phyloP scores from a whole-genome alignment of 768 basidiomycete genomes.

The Plicaturopsis crispa region DNA sequence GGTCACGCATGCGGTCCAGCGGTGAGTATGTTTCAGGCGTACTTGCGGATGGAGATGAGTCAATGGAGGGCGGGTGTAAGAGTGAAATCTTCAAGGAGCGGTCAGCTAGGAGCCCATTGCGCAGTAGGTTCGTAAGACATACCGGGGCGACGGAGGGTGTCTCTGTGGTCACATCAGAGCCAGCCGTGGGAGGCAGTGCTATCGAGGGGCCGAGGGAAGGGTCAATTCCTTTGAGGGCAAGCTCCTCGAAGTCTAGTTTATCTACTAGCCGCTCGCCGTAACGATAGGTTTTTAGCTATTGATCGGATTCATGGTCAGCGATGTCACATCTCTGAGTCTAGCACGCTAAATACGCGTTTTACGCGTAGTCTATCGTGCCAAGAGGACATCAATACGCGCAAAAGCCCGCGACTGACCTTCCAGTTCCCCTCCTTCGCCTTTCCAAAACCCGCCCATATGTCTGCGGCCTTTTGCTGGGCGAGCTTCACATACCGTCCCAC shows the following conservation, averaged over 20 bases:
- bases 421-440: conserved; percentile 58
- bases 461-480: conserved; percentile 42
- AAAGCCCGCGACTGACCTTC: conserved; percentile 45
- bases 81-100: too few relatives aligned
- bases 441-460: conserved; percentile 62
- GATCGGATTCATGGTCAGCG: not conserved
- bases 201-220: conserved; percentile 58
- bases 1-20: conserved; percentile 38
- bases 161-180: too few relatives aligned
- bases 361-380: conserved; percentile 2
- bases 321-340: too few relatives aligned
- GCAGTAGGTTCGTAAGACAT: too few relatives aligned
- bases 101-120: too few relatives aligned
- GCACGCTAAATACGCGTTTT: conserved; percentile 8
- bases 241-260: conserved; percentile 74
- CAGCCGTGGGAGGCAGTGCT: too few relatives aligned
- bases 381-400: not conserved
- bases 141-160: too few relatives aligned
- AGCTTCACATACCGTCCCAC: conserved; percentile 40
- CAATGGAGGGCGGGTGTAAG: conserved; percentile 40
- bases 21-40: conserved; percentile 20
- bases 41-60: conserved; percentile 38
- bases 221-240: conserved; percentile 66
- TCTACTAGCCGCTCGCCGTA: conserved; percentile 65
- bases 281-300: conserved; percentile 51